Evolutionary conservation across 345 rosid species (phyloP).

Genomic region (Xanthoceras sorbifolium): DNA sequence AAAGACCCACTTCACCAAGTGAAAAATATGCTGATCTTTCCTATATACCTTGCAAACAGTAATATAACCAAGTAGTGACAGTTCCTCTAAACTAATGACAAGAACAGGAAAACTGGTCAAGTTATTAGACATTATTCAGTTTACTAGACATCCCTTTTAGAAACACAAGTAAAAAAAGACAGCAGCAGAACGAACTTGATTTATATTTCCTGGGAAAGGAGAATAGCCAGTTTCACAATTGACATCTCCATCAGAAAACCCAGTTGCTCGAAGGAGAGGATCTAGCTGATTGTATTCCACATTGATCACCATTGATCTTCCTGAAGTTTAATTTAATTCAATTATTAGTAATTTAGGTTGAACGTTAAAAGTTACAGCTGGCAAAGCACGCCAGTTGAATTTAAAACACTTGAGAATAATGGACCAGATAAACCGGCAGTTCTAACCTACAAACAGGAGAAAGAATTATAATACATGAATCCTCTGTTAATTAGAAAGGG

Average conservation of each 20-base stretch:
- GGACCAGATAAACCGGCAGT: neutral
- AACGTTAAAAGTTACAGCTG: neutral
- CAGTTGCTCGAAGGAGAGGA: constrained; percentile 90
- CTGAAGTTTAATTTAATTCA: constrained; percentile 41
- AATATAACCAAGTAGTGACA: neutral
- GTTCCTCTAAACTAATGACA: neutral
- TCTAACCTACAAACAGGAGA: constrained; percentile 1
- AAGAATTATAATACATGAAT: neutral
- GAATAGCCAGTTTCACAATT: constrained; percentile 92
- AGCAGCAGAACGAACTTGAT: constrained; percentile 61
- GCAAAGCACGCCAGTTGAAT: neutral
- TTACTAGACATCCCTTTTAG: neutral
- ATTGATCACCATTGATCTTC: constrained; percentile 92
- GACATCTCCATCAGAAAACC: constrained; percentile 86
- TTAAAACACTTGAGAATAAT: neutral
- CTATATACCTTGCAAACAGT: neutral
- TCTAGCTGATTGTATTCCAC: constrained; percentile 99
- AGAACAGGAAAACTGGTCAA: neutral
- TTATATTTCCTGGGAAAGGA: constrained; percentile 97
- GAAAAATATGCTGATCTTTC: neutral
- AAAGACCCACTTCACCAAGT: neutral
- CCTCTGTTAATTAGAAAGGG: neutral
- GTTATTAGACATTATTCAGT: neutral
- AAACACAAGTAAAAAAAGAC: neutral
- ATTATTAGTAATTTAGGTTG: neutral